Evolutionary conservation across 257 asterid genomes (phyloP), one percentile per base, ranked within the genome.

Genomic region (Nicotiana knightiana): DNA sequence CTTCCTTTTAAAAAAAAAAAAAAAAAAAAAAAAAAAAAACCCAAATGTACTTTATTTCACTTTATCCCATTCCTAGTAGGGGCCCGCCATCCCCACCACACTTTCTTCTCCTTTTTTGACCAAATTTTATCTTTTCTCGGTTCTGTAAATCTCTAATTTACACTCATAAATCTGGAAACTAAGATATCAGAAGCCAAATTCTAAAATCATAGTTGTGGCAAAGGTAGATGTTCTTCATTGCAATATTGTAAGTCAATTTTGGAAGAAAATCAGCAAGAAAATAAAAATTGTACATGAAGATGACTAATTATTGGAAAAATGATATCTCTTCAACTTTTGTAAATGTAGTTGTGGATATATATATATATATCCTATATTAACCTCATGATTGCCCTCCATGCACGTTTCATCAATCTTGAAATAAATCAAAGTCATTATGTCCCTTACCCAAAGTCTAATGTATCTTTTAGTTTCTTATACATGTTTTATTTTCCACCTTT

Each of bases 61-160:
- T 73, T 73, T 73, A 48, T 46, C 62, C 61, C 43, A 73, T 73
- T 24, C 79, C 79, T 48, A 48, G 43, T 13, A 73, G 79, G 79
- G 39, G 82, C n/a, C 57, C 39, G 21, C 35, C 51, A 16, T 68
- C 26, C 85, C 81, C 66, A 15, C 28, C 17, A 16, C 24, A 39
- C 58, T 21, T 51, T 80, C 48, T 65, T 58, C 64, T 30, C 12
- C 57, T 46, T 76, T 86, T 82, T 84, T 84, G 87, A 84, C 87
- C 84, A 55, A 13, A 63, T 67, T 28, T 70, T 18, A 58, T 53
- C 61, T 48, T 53, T 65, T 51, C 57, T 46, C 54, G 21, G 46
- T 64, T 67, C 12, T 39, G 28, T 7, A 33, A 73, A 46, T 71
- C 26, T 37, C 79, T 46, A 11, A 28, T 79, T 73, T 26, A 73